phyloP scores from a whole-genome alignment of 257 asterid genomes.

The Apocynum venetum region DNA sequence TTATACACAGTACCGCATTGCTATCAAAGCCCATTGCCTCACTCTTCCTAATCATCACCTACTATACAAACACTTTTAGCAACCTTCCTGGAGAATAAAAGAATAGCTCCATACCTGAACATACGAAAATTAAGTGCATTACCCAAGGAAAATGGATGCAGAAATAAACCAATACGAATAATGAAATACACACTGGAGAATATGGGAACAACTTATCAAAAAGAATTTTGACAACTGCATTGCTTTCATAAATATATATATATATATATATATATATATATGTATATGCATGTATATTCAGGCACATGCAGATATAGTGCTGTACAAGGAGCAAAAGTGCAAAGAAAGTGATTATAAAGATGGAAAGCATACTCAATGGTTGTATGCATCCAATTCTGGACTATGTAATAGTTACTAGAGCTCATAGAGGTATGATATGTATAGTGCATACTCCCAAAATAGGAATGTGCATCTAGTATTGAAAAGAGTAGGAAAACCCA shows the following conservation, averaged over 20 bases:
- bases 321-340: not conserved
- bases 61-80: conserved; percentile 19
- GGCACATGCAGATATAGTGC: not conserved
- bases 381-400: not conserved
- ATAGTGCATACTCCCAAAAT: too few relatives aligned
- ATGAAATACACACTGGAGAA: not conserved
- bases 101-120: conserved; percentile 47
- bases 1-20: conserved; percentile 25
- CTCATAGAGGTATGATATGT: not conserved
- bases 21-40: conserved; percentile 17
- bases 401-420: not conserved
- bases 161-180: not conserved
- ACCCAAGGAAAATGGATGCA: not conserved
- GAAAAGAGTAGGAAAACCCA: not conserved
- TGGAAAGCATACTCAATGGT: not conserved
- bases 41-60: conserved; percentile 21
- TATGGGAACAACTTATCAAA: not conserved
- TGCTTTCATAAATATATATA: not conserved
- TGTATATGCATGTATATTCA: not conserved
- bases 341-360: too few relatives aligned
- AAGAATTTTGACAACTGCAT: not conserved
- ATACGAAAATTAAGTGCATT: not conserved
- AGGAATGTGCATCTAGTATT: too few relatives aligned
- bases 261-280: too few relatives aligned
- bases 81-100: conserved; percentile 31